These are phyloP conservation scores for Suhomyces panamericanus DNA, from an alignment of 1,139 yeast genomes.

Conservation along the genomic window DNA sequence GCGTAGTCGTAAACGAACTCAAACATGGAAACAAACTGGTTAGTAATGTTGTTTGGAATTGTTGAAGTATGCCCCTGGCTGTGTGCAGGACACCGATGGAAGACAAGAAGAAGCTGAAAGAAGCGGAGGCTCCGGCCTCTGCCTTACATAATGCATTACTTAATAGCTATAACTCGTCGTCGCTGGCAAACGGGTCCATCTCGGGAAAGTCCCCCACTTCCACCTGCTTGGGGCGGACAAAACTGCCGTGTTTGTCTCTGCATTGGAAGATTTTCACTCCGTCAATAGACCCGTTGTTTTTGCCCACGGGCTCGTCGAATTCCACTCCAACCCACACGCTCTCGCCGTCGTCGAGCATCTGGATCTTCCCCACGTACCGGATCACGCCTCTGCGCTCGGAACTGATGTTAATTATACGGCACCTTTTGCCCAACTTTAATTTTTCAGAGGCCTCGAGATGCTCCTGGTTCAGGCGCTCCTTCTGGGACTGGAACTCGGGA, in stretches of 20 bases:
- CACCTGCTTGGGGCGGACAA: slow-evolving; percentile 49
- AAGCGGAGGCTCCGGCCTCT: not conserved
- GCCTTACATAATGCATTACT: not conserved
- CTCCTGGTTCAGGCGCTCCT: slow-evolving; percentile 22
- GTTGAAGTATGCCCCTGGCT: not conserved
- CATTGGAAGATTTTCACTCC: slow-evolving; percentile 37
- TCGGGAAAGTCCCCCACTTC: slow-evolving; percentile 58
- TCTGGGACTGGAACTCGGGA: slow-evolving; percentile 44
- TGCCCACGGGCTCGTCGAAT: slow-evolving; percentile 52
- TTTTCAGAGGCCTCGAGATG: slow-evolving; percentile 26
- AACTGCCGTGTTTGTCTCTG: slow-evolving; percentile 47
- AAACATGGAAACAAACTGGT: slow-evolving; percentile 23
- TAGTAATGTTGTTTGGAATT: not conserved
- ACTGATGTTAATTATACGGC: slow-evolving; percentile 43
- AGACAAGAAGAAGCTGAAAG: too few relatives aligned
- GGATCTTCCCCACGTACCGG: slow-evolving; percentile 65
- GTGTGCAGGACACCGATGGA: slow-evolving; percentile 8
- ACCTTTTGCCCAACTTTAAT: slow-evolving; percentile 37
- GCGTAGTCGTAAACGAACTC: slow-evolving; percentile 40
- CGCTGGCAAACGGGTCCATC: slow-evolving; percentile 40
- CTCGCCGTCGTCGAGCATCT: slow-evolving; percentile 52
- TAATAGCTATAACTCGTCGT: slow-evolving; percentile 27
- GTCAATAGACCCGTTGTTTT: slow-evolving; percentile 43
- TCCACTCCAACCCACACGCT: slow-evolving; percentile 49
- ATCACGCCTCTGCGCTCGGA: slow-evolving; percentile 70